Percentiles rank a stretch among this genome's conserved stretches.
phyloP scores from a whole-genome alignment of 768 basidiomycete species.

The Suillus paluster region DNA sequence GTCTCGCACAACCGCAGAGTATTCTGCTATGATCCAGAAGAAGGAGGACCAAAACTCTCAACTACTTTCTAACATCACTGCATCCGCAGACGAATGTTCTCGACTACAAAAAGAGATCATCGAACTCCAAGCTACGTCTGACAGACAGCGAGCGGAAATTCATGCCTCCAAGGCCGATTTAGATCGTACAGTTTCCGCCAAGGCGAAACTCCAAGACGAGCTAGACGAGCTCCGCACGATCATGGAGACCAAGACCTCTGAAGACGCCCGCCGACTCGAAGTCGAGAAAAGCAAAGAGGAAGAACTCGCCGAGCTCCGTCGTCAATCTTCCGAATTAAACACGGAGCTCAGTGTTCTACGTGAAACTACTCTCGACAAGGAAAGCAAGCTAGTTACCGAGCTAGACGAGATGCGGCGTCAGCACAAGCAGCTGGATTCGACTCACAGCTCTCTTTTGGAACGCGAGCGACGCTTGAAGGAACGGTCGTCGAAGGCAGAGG shows the following conservation, averaged over 20 bases:
- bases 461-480: constrained; percentile 58
- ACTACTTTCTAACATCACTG: constrained; percentile 56
- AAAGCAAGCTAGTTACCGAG: constrained; percentile 78
- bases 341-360: constrained; percentile 71
- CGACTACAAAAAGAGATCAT: constrained; percentile 60
- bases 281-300: constrained; percentile 87
- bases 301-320: constrained; percentile 76
- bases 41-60: constrained; percentile 74
- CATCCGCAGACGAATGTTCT: constrained; percentile 57
- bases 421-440: constrained; percentile 58
- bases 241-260: constrained; percentile 83
- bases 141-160: constrained; percentile 65
- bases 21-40: constrained; percentile 72
- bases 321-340: constrained; percentile 62
- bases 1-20: constrained; percentile 75
- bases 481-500: constrained; percentile 53
- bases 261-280: constrained; percentile 82
- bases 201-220: constrained; percentile 75
- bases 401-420: constrained; percentile 68
- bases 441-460: constrained; percentile 67
- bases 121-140: constrained; percentile 73
- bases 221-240: constrained; percentile 85
- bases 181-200: constrained; percentile 49
- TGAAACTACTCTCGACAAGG: constrained; percentile 60
- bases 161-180: constrained; percentile 58